A percentile compares a stretch with the other conserved stretches of the same genome.
These are phyloP conservation scores for Puccinia horiana DNA, from an alignment of 1,284 basidiomycete species.

Conservation along the genomic window DNA sequence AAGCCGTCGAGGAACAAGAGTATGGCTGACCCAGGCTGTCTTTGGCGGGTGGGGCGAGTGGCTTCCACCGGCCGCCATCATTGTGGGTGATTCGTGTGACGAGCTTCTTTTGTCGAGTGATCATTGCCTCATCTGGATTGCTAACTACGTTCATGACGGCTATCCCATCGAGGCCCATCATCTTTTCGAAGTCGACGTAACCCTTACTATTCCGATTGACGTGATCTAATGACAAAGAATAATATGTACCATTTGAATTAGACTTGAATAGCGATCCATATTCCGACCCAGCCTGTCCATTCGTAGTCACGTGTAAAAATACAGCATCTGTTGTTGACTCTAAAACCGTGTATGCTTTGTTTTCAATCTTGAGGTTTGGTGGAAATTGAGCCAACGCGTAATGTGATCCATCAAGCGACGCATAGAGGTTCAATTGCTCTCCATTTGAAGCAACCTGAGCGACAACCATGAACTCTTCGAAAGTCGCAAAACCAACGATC, in stretches of 20 bases:
- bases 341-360: conserved; percentile 90
- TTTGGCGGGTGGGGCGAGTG: conserved; percentile 70
- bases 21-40: conserved; percentile 80
- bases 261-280: conserved; percentile 91
- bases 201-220: conserved; percentile 85
- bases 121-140: conserved; percentile 73
- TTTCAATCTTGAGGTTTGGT: conserved; percentile 79
- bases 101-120: conserved; percentile 75
- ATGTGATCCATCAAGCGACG: conserved; percentile 82
- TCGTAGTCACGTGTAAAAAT: conserved; percentile 94
- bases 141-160: conserved; percentile 86
- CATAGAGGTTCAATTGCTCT: conserved; percentile 72
- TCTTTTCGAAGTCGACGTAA: conserved; percentile 97
- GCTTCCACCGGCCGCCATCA: conserved; percentile 88
- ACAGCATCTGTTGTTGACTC: conserved; percentile 90
- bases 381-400: conserved; percentile 89
- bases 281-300: conserved; percentile 69
- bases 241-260: conserved; percentile 98
- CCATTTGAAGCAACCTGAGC: conserved; percentile 70
- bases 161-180: conserved; percentile 92
- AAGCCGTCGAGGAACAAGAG: conserved; percentile 72
- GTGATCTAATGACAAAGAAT: conserved; percentile 77
- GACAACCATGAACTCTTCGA: conserved; percentile 91
- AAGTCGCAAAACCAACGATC: conserved; percentile 92
- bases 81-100: conserved; percentile 92